Evolutionary conservation across 2,329 filamentous ascomycete genomes (phyloP).

Genomic region (Diaporthe citri): DNA sequence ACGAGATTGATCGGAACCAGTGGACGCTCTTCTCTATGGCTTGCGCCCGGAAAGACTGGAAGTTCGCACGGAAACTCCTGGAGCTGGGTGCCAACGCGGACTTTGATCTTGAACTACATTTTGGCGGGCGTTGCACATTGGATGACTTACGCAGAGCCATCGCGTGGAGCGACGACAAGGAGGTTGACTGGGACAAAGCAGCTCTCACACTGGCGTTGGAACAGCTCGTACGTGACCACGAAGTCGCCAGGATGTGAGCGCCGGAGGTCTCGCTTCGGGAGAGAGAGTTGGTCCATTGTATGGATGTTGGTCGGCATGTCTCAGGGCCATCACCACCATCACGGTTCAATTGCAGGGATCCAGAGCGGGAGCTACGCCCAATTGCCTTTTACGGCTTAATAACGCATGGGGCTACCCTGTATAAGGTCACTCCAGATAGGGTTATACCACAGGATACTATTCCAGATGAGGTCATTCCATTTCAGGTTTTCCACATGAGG

Average conservation of each 20-base stretch:
- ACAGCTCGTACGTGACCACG: background rate
- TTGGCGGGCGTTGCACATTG: background rate
- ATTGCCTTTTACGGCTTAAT: background rate
- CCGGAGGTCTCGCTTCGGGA: background rate
- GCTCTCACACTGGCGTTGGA: background rate
- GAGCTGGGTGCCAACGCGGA: background rate
- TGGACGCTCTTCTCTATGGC: conserved; percentile 1
- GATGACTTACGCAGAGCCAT: background rate
- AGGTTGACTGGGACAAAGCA: background rate
- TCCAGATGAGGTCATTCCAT: background rate
- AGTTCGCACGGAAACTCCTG: background rate
- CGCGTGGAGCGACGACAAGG: background rate
- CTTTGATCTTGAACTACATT: background rate
- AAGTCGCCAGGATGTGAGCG: background rate
- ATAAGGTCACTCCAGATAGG: background rate
- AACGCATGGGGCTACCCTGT: background rate
- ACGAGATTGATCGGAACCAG: background rate
- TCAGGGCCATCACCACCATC: too few relatives aligned
- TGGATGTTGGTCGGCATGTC: background rate
- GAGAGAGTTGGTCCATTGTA: accelerated
- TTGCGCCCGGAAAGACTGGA: background rate
- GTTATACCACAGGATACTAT: background rate
- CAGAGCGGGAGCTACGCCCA: background rate
- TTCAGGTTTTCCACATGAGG: background rate
- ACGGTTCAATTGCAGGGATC: background rate